Conservation (phyloP, 306 rosid genomes). For the Gastrolobium bilobum region DNA sequence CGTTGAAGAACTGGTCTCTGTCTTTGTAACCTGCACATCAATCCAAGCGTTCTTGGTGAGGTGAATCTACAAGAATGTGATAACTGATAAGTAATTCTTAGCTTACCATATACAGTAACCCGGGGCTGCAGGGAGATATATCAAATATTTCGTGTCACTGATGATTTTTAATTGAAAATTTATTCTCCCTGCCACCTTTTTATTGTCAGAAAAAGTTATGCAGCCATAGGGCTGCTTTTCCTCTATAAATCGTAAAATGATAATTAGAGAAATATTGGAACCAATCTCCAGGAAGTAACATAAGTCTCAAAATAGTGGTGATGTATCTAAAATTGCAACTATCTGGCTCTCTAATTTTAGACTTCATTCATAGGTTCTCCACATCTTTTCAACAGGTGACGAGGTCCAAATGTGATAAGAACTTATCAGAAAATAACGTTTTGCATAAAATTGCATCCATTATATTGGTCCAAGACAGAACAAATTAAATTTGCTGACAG, state of each 20-base stretch:
- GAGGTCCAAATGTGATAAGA: background rate
- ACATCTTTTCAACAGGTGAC: background rate
- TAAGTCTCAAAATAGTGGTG: background rate
- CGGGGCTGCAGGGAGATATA: constrained; percentile 38
- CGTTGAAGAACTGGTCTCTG: constrained; percentile 79
- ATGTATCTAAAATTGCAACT: constrained; percentile 20
- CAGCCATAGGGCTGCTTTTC: constrained; percentile 37
- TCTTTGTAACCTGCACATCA: constrained; percentile 85
- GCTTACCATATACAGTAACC: constrained; percentile 42
- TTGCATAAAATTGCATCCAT: background rate
- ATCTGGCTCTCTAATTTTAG: constrained; percentile 16
- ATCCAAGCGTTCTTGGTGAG: constrained; percentile 32
- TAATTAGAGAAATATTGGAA: constrained; percentile 27
- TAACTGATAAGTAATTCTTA: constrained; percentile 33
- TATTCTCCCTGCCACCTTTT: constrained; percentile 49
- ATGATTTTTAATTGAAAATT: constrained; percentile 47
- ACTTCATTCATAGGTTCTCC: background rate
- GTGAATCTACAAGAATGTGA: constrained; percentile 43
- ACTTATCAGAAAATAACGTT: background rate
- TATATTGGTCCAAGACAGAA: background rate
- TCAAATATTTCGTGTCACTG: constrained; percentile 47
- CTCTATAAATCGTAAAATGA: constrained; percentile 28
- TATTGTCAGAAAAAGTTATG: constrained; percentile 43
- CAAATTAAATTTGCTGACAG: background rate
- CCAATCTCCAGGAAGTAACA: constrained; percentile 20